Conservation (phyloP, 2,329 filamentous ascomycete species). For the Ilyonectria destructans region DNA sequence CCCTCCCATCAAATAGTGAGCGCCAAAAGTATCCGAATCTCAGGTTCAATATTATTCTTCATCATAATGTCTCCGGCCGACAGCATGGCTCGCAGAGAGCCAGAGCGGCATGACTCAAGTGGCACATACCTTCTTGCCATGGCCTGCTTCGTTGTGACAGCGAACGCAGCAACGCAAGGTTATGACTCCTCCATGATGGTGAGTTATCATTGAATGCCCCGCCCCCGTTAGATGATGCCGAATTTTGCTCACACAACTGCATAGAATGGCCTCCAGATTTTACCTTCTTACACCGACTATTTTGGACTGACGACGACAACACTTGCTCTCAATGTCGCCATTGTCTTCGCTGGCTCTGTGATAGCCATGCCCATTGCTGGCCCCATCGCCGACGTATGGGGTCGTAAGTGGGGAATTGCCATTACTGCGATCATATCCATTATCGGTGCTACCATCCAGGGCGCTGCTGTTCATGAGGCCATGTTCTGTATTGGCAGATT, state of each 20-base stretch:
- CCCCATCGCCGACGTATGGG: conserved; percentile 12
- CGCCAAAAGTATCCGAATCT: neutral
- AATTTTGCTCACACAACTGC: neutral
- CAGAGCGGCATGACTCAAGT: neutral
- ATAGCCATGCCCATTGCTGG: conserved; percentile 22
- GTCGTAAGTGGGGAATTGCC: conserved; percentile 21
- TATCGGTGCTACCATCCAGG: conserved; percentile 61
- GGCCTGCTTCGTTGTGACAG: conserved; percentile 13
- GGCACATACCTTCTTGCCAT: conserved; percentile 17
- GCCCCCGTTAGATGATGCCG: neutral
- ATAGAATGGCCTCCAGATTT: conserved; percentile 24
- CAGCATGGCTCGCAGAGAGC: neutral
- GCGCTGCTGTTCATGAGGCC: conserved; percentile 30
- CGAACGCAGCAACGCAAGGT: conserved; percentile 16
- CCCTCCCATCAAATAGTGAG: neutral
- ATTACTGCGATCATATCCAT: conserved; percentile 69
- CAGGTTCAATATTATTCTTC: neutral
- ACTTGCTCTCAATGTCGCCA: conserved; percentile 19
- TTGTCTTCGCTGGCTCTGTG: conserved; percentile 25
- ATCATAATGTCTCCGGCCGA: neutral
- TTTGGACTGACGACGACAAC: conserved; percentile 17
- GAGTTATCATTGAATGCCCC: neutral
- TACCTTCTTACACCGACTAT: conserved; percentile 24
- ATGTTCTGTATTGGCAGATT: conserved; percentile 39
- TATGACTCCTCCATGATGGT: conserved; percentile 23